A percentile compares a stretch with the other conserved stretches of the same genome.
phyloP scores from a whole-genome alignment of 1,284 basidiomycete genomes.

The Ceratobasidium sp. region DNA sequence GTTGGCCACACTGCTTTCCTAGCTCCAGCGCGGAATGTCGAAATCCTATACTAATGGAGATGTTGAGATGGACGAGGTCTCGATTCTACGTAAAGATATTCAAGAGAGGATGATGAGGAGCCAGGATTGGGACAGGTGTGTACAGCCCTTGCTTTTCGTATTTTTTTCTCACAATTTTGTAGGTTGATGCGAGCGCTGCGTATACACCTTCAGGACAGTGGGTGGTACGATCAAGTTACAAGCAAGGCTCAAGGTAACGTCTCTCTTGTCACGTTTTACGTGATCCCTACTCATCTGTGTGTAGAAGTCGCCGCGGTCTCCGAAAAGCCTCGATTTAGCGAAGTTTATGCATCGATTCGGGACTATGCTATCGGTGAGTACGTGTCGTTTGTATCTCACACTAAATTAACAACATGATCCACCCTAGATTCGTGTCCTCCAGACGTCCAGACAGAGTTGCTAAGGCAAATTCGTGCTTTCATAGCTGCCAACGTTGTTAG shows the following conservation, averaged over 20 bases:
- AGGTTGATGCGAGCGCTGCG: constrained; percentile 39
- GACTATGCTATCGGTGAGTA: constrained; percentile 29
- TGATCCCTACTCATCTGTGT: not conserved
- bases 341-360: constrained; percentile 30
- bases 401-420: not conserved
- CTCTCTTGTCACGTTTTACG: not conserved
- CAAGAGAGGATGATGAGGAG: constrained; percentile 41
- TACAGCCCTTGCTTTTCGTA: too few species aligned
- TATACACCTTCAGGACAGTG: constrained; percentile 34
- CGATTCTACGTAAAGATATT: constrained; percentile 23
- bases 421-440: constrained; percentile 26
- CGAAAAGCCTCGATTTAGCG: constrained; percentile 38
- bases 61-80: constrained; percentile 28
- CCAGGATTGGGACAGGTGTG: constrained; percentile 40
- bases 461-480: constrained; percentile 35
- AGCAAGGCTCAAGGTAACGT: constrained; percentile 33
- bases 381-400: not conserved
- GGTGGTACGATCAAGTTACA: constrained; percentile 40
- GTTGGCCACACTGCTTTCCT: not conserved
- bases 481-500: constrained; percentile 31
- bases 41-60: constrained; percentile 11
- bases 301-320: constrained; percentile 20
- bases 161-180: not conserved
- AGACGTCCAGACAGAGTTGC: constrained; percentile 31
- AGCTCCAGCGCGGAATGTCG: constrained; percentile 4